These are phyloP conservation scores for Sutorius eximius DNA, from an alignment of 1,284 basidiomycete genomes.

Conservation along the genomic window DNA sequence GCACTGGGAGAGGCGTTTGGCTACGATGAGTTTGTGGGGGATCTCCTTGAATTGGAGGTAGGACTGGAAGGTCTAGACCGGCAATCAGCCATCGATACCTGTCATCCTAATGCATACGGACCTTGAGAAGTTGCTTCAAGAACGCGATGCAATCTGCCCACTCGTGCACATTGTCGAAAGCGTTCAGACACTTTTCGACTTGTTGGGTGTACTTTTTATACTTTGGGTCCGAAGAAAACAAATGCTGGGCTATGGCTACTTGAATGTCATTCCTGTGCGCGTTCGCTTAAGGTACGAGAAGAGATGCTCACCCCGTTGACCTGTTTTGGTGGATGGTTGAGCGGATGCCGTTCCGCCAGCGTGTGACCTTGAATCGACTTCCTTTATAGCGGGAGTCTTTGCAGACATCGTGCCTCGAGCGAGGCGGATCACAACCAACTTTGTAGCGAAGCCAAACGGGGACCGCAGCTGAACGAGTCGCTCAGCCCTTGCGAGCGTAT, in stretches of 20 bases:
- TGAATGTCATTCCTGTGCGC: constrained; percentile 1
- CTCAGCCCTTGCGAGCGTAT: neutral
- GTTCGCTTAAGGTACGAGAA: constrained; percentile 1
- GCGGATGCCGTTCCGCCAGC: constrained; percentile 25
- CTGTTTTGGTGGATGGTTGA: constrained; percentile 39
- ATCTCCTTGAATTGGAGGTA: constrained; percentile 94
- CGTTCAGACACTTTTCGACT: constrained; percentile 89
- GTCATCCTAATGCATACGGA: constrained; percentile 8
- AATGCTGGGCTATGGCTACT: constrained; percentile 46
- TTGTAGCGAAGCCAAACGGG: constrained; percentile 9
- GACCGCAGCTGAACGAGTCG: neutral
- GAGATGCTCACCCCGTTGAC: constrained; percentile 49
- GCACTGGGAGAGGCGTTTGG: constrained; percentile 95
- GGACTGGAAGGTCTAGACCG: constrained; percentile 80
- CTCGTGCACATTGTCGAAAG: constrained; percentile 96
- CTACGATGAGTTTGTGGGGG: constrained; percentile 90
- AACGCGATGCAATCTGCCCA: constrained; percentile 99
- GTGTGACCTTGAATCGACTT: constrained; percentile 18
- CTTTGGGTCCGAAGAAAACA: constrained; percentile 81
- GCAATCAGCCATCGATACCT: neutral
- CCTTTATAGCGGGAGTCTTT: constrained; percentile 19
- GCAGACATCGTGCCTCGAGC: constrained; percentile 21
- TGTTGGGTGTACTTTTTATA: constrained; percentile 93
- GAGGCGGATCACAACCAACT: constrained; percentile 19
- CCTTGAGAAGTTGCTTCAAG: constrained; percentile 92